Conservation (phyloP, 805 yeast species). For the Candida xyloterini region DNA sequence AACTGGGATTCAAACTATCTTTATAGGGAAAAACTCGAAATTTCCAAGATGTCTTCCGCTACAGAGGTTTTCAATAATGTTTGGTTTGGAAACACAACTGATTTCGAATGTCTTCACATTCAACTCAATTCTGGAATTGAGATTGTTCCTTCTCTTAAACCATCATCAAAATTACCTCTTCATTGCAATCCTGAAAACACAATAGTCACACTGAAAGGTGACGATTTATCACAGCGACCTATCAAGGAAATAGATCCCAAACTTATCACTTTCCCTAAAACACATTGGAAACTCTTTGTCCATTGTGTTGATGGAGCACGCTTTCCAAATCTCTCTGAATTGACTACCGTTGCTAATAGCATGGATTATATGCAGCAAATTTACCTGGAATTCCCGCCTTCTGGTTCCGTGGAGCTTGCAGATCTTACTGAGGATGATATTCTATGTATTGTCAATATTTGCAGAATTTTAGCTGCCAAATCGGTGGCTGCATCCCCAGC, state of each 20-base stretch:
- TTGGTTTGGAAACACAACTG: slow-evolving; percentile 84
- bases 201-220: slow-evolving; percentile 39
- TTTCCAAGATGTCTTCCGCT: slow-evolving; percentile 79
- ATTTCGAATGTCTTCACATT: slow-evolving; percentile 47
- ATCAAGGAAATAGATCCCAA: slow-evolving; percentile 26
- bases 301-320: slow-evolving; percentile 58
- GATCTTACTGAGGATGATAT: slow-evolving; percentile 62
- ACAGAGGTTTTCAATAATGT: slow-evolving; percentile 51
- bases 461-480: slow-evolving; percentile 59
- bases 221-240: slow-evolving; percentile 27
- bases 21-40: slow-evolving; percentile 77
- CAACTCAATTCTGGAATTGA: slow-evolving; percentile 20
- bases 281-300: slow-evolving; percentile 53
- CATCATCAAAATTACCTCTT: slow-evolving; percentile 29
- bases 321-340: slow-evolving; percentile 46
- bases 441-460: slow-evolving; percentile 60
- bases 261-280: slow-evolving; percentile 48
- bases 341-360: slow-evolving; percentile 28
- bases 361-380: slow-evolving; percentile 22
- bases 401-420: slow-evolving; percentile 79
- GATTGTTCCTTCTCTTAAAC: background rate
- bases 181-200: slow-evolving; percentile 54
- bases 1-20: slow-evolving; percentile 70
- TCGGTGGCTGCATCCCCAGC: slow-evolving; percentile 39
- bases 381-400: slow-evolving; percentile 69